phyloP scores from a whole-genome alignment of 1,284 basidiomycete species.

The Trichosporon ovoides region DNA sequence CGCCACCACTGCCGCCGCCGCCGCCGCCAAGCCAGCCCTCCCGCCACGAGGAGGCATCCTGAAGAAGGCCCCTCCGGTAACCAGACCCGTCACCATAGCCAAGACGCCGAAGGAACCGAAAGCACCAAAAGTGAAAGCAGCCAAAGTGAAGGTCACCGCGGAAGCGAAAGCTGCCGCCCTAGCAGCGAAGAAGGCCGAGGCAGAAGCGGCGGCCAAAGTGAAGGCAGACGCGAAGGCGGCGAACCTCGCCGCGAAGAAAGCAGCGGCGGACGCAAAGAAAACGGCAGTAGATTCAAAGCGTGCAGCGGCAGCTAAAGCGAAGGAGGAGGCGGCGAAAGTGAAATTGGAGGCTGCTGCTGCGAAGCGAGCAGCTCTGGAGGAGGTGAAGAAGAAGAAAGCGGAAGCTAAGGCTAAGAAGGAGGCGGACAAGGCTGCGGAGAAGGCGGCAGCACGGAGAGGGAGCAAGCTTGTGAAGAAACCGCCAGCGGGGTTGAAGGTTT shows the following conservation, averaged over 20 bases:
- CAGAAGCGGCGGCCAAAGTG: neutral
- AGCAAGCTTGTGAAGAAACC: too few species aligned
- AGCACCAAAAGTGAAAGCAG: neutral
- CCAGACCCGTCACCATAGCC: too few species aligned
- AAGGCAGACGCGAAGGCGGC: neutral
- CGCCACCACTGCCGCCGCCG: neutral
- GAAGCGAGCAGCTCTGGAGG: neutral
- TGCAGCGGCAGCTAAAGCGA: neutral
- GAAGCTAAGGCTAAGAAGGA: too few species aligned
- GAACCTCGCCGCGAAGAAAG: neutral
- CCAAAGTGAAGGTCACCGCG: neutral
- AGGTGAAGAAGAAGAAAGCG: neutral
- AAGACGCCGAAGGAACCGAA: neutral
- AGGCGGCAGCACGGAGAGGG: too few species aligned
- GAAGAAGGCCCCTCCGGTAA: neutral
- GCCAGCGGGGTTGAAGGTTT: too few species aligned
- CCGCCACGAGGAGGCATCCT: neutral
- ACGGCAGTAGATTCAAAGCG: neutral
- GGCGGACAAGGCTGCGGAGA: too few species aligned
- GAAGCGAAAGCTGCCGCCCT: neutral
- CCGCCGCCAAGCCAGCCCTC: neutral
- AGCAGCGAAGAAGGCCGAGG: neutral
- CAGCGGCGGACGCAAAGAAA: too few species aligned
- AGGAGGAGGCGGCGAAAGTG: too few species aligned
- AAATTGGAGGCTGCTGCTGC: neutral